These are phyloP conservation scores for Glaciozyma antarctica DNA, from an alignment of 768 basidiomycete genomes.

Conservation along the genomic window DNA sequence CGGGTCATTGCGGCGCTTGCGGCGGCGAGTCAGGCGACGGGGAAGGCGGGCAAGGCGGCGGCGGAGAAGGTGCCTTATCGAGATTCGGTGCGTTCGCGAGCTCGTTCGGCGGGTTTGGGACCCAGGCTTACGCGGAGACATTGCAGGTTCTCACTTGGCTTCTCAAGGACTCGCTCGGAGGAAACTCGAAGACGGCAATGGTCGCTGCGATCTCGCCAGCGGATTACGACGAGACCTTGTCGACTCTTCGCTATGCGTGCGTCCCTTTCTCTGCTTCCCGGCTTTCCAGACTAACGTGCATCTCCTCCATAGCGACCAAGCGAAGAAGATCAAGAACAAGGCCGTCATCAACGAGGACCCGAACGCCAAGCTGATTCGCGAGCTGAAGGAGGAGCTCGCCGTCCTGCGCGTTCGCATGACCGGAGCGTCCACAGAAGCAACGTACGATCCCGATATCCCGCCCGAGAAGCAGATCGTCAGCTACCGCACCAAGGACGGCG, in stretches of 20 bases:
- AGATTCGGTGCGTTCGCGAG: slow-evolving; percentile 66
- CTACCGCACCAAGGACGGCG: slow-evolving; percentile 84
- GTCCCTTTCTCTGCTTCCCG: slow-evolving; percentile 7
- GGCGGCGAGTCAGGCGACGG: slow-evolving; percentile 48
- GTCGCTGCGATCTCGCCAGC: slow-evolving; percentile 98
- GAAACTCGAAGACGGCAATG: slow-evolving; percentile 96
- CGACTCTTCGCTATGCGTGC: slow-evolving; percentile 96
- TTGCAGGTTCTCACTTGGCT: slow-evolving; percentile 89
- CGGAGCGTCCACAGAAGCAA: slow-evolving; percentile 56
- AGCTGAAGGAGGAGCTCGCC: slow-evolving; percentile 96
- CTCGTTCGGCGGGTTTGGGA: neutral
- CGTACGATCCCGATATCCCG: slow-evolving; percentile 77
- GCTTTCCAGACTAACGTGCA: neutral
- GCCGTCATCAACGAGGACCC: slow-evolving; percentile 99
- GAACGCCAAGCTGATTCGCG: slow-evolving; percentile 94
- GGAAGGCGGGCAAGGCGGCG: slow-evolving; percentile 71
- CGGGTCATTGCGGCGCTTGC: slow-evolving; percentile 94
- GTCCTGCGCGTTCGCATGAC: slow-evolving; percentile 80
- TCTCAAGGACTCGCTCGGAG: slow-evolving; percentile 92
- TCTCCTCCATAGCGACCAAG: slow-evolving; percentile 39
- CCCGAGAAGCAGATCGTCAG: slow-evolving; percentile 92
- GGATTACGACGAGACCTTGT: slow-evolving; percentile 94
- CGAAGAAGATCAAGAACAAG: slow-evolving; percentile 99
- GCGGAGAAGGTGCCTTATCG: slow-evolving; percentile 96
- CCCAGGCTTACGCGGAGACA: slow-evolving; percentile 5